A percentile compares a stretch with the other conserved stretches of the same genome.
Conservation (phyloP, 2,329 filamentous ascomycete genomes). For the Fusarium gaditjirri region DNA sequence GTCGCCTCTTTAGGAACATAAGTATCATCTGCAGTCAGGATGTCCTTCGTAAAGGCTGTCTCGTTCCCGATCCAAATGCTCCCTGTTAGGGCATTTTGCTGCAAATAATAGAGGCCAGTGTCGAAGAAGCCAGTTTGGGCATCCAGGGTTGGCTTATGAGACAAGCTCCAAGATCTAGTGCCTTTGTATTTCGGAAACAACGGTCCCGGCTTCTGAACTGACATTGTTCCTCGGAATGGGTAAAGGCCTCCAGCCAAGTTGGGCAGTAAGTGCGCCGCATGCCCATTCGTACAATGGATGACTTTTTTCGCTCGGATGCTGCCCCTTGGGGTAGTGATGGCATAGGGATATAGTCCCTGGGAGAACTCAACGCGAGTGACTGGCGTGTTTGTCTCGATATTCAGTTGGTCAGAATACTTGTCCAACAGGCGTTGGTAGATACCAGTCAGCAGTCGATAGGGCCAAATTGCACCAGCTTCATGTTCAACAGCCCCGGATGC, state of each 20-base stretch:
- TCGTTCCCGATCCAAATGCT: slow-evolving; percentile 65
- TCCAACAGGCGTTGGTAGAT: slow-evolving; percentile 53
- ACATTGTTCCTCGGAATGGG: slow-evolving; percentile 59
- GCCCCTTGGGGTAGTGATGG: slow-evolving; percentile 58
- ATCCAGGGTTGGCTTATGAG: slow-evolving; percentile 54
- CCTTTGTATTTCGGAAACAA: slow-evolving; percentile 42
- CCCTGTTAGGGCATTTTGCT: slow-evolving; percentile 44
- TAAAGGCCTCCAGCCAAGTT: slow-evolving; percentile 56
- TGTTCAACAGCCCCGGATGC: slow-evolving; percentile 52
- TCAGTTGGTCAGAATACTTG: slow-evolving; percentile 43
- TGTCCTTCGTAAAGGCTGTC: slow-evolving; percentile 49
- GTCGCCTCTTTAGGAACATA: slow-evolving; percentile 48
- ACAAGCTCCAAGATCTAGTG: slow-evolving; percentile 58
- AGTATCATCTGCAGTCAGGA: slow-evolving; percentile 58
- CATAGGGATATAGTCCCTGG: slow-evolving; percentile 47
- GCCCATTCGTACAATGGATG: slow-evolving; percentile 67
- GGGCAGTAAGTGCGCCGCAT: slow-evolving; percentile 61
- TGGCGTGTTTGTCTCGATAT: slow-evolving; percentile 53
- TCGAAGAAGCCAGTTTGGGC: slow-evolving; percentile 56
- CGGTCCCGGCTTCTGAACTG: slow-evolving; percentile 55
- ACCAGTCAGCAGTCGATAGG: slow-evolving; percentile 58
- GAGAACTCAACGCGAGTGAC: slow-evolving; percentile 9
- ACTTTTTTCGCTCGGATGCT: slow-evolving; percentile 57
- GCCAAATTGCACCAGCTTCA: slow-evolving; percentile 58
- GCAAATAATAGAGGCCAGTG: slow-evolving; percentile 36